Conservation (phyloP, 106 monocot genomes). For the Dioscorea dumetorum region DNA sequence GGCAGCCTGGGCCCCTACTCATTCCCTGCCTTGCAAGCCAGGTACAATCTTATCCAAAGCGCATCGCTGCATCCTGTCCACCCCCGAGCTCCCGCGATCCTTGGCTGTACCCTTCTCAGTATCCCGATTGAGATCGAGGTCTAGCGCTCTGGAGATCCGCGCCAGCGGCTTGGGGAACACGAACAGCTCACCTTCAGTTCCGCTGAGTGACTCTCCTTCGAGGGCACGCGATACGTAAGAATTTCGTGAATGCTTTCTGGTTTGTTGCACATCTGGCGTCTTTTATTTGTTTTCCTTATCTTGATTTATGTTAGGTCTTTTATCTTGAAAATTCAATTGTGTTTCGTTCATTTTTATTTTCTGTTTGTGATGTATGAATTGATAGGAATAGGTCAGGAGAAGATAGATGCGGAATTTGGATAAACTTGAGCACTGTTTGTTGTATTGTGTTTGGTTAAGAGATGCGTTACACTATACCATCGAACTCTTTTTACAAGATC, state of each 20-base stretch:
- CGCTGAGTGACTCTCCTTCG: neutral
- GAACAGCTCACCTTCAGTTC: neutral
- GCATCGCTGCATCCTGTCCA: neutral
- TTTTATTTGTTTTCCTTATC: too few species aligned
- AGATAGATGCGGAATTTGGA: too few species aligned
- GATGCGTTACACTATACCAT: too few species aligned
- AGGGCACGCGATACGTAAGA: constrained; percentile 6
- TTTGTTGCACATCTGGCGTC: neutral
- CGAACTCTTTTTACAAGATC: too few species aligned
- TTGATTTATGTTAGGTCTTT: too few species aligned
- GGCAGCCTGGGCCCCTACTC: neutral
- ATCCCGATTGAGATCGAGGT: neutral
- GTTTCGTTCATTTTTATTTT: too few species aligned
- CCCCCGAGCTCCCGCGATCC: neutral
- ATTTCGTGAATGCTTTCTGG: neutral
- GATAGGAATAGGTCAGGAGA: too few species aligned
- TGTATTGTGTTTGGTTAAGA: too few species aligned
- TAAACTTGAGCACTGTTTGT: too few species aligned
- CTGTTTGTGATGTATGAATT: too few species aligned
- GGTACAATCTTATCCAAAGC: neutral
- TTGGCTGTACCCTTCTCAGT: neutral
- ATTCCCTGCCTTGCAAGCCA: neutral
- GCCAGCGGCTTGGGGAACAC: constrained; percentile 1
- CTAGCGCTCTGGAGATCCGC: neutral
- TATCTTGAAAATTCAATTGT: too few species aligned